Base-by-base conservation (phyloP, 495 filamentous ascomycete species). In the Penicillium taxi region DNA sequence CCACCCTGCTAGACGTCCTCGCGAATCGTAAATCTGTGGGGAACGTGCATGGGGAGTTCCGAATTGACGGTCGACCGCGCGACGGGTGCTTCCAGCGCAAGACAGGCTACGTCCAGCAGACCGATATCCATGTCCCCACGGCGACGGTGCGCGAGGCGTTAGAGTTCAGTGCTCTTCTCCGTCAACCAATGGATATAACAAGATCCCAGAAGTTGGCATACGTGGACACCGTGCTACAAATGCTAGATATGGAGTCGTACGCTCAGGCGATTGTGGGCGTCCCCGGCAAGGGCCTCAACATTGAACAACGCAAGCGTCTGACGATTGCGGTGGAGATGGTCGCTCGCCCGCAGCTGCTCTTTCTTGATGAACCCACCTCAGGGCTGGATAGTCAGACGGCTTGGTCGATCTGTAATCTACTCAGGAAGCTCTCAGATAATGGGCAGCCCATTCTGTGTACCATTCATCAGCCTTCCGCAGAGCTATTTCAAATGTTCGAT, bases 401-500 rank as follows among this genome's bases (percentile, higher is more conserved):
- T 8, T 94, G 82, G 82, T 77, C 84, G 16, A 91, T 94, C 42
- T 70, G 83, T 33, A 72, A 75, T 29, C 71, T 94, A 14, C 72
- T 94, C 27, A 74, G 84, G 42, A 90, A 89, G 54, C 68, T 94
- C 20, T 82, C 86, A 32, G 80, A 84, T 57, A 79, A 74, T 47
- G 87, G 87, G 7, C 86, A 93, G 55, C 84, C 87, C 20, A 81
- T 94, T 56, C 73, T 94, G 9, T 90, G 85, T 56, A 94, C 87
- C 5, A 94, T 96, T 45, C 90, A 96, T 59, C 90, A 96, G 49
- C 87, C 87, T 2, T 88, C 82, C 0, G 84, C 86, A 25, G 83
- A 90, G 63, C 69, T 96, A 26, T 91, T 96, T 68, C 80, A 93
- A 53, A 76, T 84, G 37, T 96, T 96, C 50, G 89, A 96, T 52